These are phyloP conservation scores for Massarina eburnea DNA, from an alignment of 2,329 filamentous ascomycete species.

Conservation along the genomic window DNA sequence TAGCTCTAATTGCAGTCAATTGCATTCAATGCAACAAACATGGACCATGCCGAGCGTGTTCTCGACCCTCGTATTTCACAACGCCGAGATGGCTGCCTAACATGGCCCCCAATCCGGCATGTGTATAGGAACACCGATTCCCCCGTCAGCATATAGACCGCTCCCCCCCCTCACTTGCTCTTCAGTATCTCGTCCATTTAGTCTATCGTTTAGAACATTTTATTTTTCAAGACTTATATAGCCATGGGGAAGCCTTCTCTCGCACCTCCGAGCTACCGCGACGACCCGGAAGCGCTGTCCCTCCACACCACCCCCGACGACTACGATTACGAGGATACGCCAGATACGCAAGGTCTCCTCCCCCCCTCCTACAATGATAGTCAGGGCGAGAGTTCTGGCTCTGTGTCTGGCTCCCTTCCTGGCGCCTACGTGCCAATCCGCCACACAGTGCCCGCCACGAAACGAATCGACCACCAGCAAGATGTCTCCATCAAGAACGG, in stretches of 20 bases:
- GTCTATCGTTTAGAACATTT: background rate
- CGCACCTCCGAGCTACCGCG: conserved; percentile 24
- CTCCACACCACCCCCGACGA: conserved; percentile 43
- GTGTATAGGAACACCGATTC: conserved; percentile 1
- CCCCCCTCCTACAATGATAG: conserved; percentile 43
- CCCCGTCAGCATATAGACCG: conserved; percentile 1
- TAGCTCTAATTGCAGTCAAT: background rate
- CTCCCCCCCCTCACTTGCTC: background rate
- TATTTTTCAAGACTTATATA: background rate
- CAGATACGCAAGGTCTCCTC: conserved; percentile 27
- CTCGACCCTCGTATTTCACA: background rate
- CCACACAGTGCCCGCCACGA: conserved; percentile 30
- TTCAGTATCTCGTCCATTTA: background rate
- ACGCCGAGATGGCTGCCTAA: conserved; percentile 7
- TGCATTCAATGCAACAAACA: background rate
- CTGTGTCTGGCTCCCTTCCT: conserved; percentile 10
- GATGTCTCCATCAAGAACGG: conserved; percentile 23
- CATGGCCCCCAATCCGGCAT: conserved; percentile 7
- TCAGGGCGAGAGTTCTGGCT: conserved; percentile 19
- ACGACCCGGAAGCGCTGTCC: conserved; percentile 43
- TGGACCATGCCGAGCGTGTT: no score
- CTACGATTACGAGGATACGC: conserved; percentile 41
- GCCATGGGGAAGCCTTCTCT: background rate
- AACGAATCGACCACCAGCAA: conserved; percentile 30
- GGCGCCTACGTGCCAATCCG: conserved; percentile 5